Conservation (phyloP, 1,139 yeast species). For the Sugiyamaella neomexicana region DNA sequence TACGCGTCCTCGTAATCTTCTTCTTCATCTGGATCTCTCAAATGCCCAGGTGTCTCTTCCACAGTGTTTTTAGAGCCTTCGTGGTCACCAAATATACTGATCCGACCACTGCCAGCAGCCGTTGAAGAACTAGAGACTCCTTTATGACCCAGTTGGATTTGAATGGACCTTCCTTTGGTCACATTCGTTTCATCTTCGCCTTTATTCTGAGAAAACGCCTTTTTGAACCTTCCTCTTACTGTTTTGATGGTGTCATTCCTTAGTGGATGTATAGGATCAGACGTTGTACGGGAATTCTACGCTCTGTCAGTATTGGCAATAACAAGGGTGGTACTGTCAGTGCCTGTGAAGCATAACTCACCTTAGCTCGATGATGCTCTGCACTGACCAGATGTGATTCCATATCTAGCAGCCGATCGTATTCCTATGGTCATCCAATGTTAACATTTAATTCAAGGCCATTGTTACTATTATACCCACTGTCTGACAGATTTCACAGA, state of each 20-base stretch:
- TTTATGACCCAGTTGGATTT: not conserved
- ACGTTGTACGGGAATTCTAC: not conserved
- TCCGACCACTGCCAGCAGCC: not conserved
- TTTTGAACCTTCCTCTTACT: slow-evolving; percentile 3
- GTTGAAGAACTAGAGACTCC: not conserved
- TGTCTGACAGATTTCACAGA: slow-evolving; percentile 10
- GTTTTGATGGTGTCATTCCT: not conserved
- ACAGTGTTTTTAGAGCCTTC: not conserved
- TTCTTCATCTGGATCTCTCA: slow-evolving; percentile 9
- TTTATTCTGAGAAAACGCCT: slow-evolving; percentile 1
- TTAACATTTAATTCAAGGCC: not conserved
- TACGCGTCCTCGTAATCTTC: slow-evolving; percentile 18
- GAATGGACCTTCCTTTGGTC: not conserved
- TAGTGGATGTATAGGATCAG: too few relatives aligned
- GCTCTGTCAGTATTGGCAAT: not conserved
- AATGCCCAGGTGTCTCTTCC: not conserved
- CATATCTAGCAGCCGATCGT: slow-evolving; percentile 11
- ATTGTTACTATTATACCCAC: not conserved
- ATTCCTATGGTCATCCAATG: slow-evolving; percentile 7
- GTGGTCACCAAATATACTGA: slow-evolving; percentile 7
- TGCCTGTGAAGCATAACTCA: not conserved
- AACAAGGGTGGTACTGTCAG: not conserved
- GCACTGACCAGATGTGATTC: slow-evolving; percentile 18
- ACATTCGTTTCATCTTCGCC: not conserved
- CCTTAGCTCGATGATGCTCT: slow-evolving; percentile 15